Percentiles rank a stretch among this genome's conserved stretches.
These are phyloP conservation scores for Cryphonectria carpinicola DNA, from an alignment of 2,329 filamentous ascomycete species.

Conservation along the genomic window DNA sequence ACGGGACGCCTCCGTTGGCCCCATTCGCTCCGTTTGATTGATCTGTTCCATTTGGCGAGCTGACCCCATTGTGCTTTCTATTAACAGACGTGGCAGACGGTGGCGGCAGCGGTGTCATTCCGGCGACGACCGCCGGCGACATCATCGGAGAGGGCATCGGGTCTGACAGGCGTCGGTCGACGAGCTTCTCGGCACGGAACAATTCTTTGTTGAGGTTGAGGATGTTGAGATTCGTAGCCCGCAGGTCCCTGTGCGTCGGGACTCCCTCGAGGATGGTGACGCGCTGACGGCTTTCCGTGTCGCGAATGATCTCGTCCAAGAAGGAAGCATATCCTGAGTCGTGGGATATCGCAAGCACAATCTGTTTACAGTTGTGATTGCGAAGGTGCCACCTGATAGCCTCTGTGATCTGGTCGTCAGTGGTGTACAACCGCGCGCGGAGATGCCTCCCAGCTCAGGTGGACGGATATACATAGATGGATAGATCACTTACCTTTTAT, in stretches of 20 bases:
- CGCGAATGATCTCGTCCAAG: conserved; percentile 56
- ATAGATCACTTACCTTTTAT: conserved; percentile 55
- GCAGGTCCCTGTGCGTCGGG: conserved; percentile 55
- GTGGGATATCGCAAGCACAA: conserved; percentile 65
- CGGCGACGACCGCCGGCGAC: conserved; percentile 22
- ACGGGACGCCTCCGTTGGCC: conserved; percentile 26
- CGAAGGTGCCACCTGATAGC: conserved; percentile 59
- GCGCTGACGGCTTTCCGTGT: conserved; percentile 46
- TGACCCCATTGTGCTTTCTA: conserved; percentile 5
- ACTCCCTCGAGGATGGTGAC: conserved; percentile 60
- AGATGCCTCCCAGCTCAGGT: not conserved
- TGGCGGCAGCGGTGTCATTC: conserved; percentile 29
- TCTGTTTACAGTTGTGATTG: conserved; percentile 64
- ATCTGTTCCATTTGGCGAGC: not conserved
- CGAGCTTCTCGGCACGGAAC: conserved; percentile 59
- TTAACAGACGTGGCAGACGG: conserved; percentile 35
- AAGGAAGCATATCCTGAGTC: conserved; percentile 65
- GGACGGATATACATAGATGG: not conserved
- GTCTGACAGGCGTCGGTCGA: conserved; percentile 40
- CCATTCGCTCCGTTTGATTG: not conserved
- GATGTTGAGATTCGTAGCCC: conserved; percentile 50
- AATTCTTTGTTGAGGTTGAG: conserved; percentile 50
- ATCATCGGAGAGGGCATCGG: conserved; percentile 21
- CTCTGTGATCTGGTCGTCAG: conserved; percentile 43
- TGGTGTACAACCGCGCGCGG: not conserved